These are phyloP conservation scores for Podospora pseudopauciseta DNA, from an alignment of 495 filamentous ascomycete genomes.

Conservation along the genomic window DNA sequence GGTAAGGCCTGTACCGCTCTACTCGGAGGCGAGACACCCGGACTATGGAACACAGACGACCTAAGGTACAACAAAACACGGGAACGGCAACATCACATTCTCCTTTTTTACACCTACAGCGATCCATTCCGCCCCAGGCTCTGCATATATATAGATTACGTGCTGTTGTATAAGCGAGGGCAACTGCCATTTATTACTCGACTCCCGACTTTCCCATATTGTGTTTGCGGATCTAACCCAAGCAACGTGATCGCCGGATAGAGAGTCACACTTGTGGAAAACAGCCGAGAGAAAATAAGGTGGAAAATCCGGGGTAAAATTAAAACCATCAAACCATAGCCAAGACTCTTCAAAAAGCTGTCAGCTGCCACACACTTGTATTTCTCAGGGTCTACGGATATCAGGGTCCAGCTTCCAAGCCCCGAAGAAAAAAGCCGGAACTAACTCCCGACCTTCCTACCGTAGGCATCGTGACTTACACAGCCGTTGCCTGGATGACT, in stretches of 20 bases:
- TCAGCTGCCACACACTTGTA: background rate
- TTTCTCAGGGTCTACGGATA: background rate
- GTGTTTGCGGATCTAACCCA: background rate
- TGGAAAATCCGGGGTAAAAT: constrained; percentile 5
- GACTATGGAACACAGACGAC: background rate
- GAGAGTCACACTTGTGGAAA: background rate
- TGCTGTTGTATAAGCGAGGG: background rate
- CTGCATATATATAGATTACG: background rate
- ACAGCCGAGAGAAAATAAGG: background rate
- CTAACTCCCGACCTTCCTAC: background rate
- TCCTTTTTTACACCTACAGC: background rate
- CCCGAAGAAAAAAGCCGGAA: background rate
- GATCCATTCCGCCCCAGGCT: background rate
- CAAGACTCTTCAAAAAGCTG: background rate
- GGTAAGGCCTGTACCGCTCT: background rate
- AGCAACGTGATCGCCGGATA: background rate
- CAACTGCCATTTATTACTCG: no score
- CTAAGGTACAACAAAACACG: background rate
- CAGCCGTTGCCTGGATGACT: background rate
- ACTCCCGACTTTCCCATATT: background rate
- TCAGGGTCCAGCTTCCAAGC: background rate
- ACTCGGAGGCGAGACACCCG: background rate
- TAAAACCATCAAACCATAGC: background rate
- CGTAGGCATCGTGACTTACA: background rate
- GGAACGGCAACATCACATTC: background rate